These are phyloP conservation scores for Xylaria acuta DNA, from an alignment of 495 filamentous ascomycete species.

Conservation along the genomic window DNA sequence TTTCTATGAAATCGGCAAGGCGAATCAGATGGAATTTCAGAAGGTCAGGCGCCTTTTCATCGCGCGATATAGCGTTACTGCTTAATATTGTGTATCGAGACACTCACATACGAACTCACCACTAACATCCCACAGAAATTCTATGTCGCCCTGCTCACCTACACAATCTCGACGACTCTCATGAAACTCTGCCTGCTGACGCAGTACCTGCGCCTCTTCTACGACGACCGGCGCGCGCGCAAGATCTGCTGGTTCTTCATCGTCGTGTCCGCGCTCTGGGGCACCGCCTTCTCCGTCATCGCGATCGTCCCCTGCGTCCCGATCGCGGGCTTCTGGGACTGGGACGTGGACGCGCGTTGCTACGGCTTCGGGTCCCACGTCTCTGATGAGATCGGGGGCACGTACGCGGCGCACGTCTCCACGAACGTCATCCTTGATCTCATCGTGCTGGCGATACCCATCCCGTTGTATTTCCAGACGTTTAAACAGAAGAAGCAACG, in stretches of 20 bases:
- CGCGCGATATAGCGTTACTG: too few relatives aligned
- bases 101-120: not conserved
- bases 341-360: constrained; percentile 26
- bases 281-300: constrained; percentile 36
- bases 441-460: constrained; percentile 37
- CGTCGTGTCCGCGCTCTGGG: constrained; percentile 35
- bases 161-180: constrained; percentile 38
- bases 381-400: constrained; percentile 31
- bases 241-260: constrained; percentile 35
- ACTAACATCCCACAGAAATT: constrained; percentile 31
- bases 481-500: constrained; percentile 35
- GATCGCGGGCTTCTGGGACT: constrained; percentile 39
- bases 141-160: constrained; percentile 37
- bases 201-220: constrained; percentile 42
- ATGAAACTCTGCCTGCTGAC: constrained; percentile 38
- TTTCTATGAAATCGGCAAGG: constrained; percentile 27
- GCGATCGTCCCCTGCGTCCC: constrained; percentile 40
- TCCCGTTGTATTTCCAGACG: constrained; percentile 38
- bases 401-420: constrained; percentile 35
- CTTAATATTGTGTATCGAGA: too few relatives aligned
- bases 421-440: constrained; percentile 39
- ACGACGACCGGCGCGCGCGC: constrained; percentile 23
- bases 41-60: constrained; percentile 29
- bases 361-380: constrained; percentile 42
- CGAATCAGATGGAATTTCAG: constrained; percentile 32